Evolutionary conservation across 1,284 basidiomycete genomes (phyloP).

Genomic region (Boletus albobrunnescens): DNA sequence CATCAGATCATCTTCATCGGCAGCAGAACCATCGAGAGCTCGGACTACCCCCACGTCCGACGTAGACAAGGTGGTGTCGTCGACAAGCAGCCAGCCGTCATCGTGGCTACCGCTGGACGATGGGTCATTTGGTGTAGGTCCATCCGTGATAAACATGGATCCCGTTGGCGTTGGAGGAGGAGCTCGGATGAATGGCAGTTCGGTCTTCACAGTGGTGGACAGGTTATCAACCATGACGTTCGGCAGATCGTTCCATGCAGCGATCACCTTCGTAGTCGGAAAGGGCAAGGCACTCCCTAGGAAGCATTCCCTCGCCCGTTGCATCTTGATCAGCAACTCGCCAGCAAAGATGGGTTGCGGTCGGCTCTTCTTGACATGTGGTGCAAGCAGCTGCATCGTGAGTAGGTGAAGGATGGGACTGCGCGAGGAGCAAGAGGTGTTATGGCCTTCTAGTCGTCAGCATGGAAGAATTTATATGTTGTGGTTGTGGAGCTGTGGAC

Average conservation of each 20-base stretch:
- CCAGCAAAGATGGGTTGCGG: slow-evolving; percentile 6
- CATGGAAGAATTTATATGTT: slow-evolving; percentile 19
- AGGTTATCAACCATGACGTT: slow-evolving; percentile 16
- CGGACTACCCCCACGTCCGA: slow-evolving; percentile 2
- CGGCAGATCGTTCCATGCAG: slow-evolving; percentile 24
- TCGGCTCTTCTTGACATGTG: slow-evolving; percentile 7
- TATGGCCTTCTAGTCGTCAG: not conserved
- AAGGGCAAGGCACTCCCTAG: slow-evolving; percentile 11
- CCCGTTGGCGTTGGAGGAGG: slow-evolving; percentile 24
- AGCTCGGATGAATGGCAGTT: slow-evolving; percentile 1
- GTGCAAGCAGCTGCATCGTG: slow-evolving; percentile 9
- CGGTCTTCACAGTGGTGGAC: slow-evolving; percentile 8
- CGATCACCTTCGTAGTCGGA: slow-evolving; percentile 13
- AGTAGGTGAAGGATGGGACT: not conserved
- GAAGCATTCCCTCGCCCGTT: slow-evolving; percentile 18
- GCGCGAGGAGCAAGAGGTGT: not conserved
- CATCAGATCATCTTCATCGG: not conserved
- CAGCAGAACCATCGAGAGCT: not conserved
- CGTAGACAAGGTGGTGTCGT: not conserved
- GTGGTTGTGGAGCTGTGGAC: slow-evolving; percentile 20
- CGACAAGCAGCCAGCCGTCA: slow-evolving; percentile 3
- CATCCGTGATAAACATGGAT: slow-evolving; percentile 3
- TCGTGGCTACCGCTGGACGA: not conserved
- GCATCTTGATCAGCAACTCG: slow-evolving; percentile 17
- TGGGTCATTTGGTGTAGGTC: not conserved